Base-by-base conservation (phyloP, 768 basidiomycete species). In the Boletus sp. region DNA sequence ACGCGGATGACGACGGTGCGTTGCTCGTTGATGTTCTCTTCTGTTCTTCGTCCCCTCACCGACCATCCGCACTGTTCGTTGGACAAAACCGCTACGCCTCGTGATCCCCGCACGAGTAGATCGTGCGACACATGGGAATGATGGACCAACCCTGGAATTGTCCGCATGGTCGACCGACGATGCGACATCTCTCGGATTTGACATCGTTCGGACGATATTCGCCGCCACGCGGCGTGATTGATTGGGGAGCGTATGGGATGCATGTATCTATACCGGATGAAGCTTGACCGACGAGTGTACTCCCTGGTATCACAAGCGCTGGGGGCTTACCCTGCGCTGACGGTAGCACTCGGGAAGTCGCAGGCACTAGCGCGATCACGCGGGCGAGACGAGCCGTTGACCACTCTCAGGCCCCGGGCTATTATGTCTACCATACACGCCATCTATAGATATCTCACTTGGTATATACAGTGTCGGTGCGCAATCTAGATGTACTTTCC, bases 61-160 rank as follows among this genome's bases (percentile, higher is more conserved):
- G 1, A 5, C 30, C 23, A 17, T 38, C 29, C 10, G 6, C 15
- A 9, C 15, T 11, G 21, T n/a, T 38, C 30, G 27, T 41, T 5
- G 7, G 5, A 34, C 14, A 19, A 25, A 47, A 35, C 6, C n/a
- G 25, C 15, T 3, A 29, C 27, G 4, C 8, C 2, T 27, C 19
- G 50, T 25, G 21, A 21, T 45, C 10, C 25, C 21, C 10, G 10
- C 42, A 23, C 10, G 19, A 4, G 17, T 10, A 90, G 88, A 80
- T 91, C 54, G 77, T 92, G 1, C 80, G 80, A 45, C 87, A 90
- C 66, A 92, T 91, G 88, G 87, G 87, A 41, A 85, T 79, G 34
- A 90, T 90, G 79, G 83, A 89, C 62, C 87, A 89, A 58, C 90
- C 89, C 1, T 92, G 90, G 90, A 87, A 90, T 53, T 91, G 90